Conservation (phyloP, 2,329 filamentous ascomycete genomes). For the Neoascochyta sp. region DNA sequence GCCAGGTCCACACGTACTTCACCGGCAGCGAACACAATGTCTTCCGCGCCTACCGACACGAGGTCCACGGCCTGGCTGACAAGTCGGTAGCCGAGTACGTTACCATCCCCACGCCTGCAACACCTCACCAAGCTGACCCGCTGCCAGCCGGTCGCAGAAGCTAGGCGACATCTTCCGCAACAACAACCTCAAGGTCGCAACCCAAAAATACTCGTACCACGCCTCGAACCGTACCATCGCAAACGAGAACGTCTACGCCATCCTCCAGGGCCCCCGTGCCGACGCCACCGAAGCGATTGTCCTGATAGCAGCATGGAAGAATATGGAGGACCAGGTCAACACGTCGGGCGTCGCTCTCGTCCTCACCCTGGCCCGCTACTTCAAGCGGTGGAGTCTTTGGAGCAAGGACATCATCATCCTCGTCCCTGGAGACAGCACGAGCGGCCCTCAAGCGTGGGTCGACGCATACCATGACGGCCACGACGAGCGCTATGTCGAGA, state of each 20-base stretch:
- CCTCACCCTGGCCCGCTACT: constrained; percentile 85
- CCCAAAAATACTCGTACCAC: constrained; percentile 82
- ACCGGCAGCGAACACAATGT: constrained; percentile 93
- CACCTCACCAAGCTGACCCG: constrained; percentile 16
- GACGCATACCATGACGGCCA: constrained; percentile 96
- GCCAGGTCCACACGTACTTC: constrained; percentile 97
- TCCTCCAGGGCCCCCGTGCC: constrained; percentile 87
- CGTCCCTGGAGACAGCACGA: constrained; percentile 81
- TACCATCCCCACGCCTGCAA: too few relatives aligned
- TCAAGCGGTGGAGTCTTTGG: constrained; percentile 97
- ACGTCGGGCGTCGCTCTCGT: constrained; percentile 82
- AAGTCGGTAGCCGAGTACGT: constrained; percentile 38
- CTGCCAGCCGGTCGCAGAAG: constrained; percentile 58
- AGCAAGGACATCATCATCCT: constrained; percentile 97
- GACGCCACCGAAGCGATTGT: constrained; percentile 98
- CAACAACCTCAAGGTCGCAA: constrained; percentile 79
- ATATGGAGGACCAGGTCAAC: constrained; percentile 74
- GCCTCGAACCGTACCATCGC: constrained; percentile 69
- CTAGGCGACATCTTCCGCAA: constrained; percentile 72
- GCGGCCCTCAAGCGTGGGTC: constrained; percentile 93
- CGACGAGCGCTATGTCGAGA: constrained; percentile 63
- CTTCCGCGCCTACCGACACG: constrained; percentile 83
- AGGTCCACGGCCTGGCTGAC: constrained; percentile 63
- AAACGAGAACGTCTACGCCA: constrained; percentile 89
- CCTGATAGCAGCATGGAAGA: constrained; percentile 82